These are phyloP conservation scores for Protomyces inundatus DNA, from an alignment of 1,139 yeast species.

Conservation along the genomic window DNA sequence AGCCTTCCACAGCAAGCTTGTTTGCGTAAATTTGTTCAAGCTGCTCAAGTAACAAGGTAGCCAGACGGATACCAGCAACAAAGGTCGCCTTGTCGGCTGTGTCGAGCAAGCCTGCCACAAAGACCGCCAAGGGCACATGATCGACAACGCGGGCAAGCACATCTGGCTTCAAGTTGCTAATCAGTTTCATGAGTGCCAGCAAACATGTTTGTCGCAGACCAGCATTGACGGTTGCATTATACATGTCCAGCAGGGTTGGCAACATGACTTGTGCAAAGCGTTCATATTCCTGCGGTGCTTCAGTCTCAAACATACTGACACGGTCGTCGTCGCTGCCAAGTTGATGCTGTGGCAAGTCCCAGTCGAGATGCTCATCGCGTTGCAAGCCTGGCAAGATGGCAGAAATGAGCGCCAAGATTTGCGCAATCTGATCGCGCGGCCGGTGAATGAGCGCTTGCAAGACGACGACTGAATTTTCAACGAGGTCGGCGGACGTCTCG, in stretches of 20 bases:
- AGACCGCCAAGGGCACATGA: constrained; percentile 38
- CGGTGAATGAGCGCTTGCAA: constrained; percentile 70
- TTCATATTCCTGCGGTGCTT: constrained; percentile 35
- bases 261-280: constrained; percentile 51
- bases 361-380: constrained; percentile 43
- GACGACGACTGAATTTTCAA: constrained; percentile 41
- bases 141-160: constrained; percentile 34
- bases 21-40: constrained; percentile 46
- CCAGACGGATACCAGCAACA: constrained; percentile 40
- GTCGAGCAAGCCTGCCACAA: constrained; percentile 61
- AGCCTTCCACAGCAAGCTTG: constrained; percentile 67
- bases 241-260: constrained; percentile 61
- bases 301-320: constrained; percentile 1
- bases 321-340: neutral
- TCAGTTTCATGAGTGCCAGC: constrained; percentile 53
- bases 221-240: constrained; percentile 69
- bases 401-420: constrained; percentile 54
- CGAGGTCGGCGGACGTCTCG: constrained; percentile 30
- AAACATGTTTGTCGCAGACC: constrained; percentile 59
- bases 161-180: constrained; percentile 38
- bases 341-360: constrained; percentile 33
- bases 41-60: constrained; percentile 46
- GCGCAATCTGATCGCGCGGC: constrained; percentile 59
- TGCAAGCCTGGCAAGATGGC: constrained; percentile 45
- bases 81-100: constrained; percentile 5